Evolutionary conservation across 1,284 basidiomycete genomes (phyloP).

Genomic region (Phellinidium pouzarii): DNA sequence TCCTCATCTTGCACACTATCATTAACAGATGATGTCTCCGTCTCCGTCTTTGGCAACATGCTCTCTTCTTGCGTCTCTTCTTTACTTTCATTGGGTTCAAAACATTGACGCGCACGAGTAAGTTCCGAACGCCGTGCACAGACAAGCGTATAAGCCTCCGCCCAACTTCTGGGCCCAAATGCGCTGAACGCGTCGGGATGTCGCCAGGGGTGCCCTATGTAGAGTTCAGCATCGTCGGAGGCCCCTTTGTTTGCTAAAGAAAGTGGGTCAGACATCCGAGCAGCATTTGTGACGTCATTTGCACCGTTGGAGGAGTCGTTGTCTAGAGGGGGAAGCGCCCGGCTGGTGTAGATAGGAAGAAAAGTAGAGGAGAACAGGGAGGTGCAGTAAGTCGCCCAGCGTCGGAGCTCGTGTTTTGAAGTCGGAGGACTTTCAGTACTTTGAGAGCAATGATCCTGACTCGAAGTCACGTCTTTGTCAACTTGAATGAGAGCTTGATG

Average conservation of each 20-base stretch:
- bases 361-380: constrained; percentile 51
- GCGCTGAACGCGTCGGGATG: constrained; percentile 13
- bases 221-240: neutral
- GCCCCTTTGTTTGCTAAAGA: neutral
- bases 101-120: no score
- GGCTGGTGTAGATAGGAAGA: constrained; percentile 48
- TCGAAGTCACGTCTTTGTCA: neutral
- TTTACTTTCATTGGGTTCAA: neutral
- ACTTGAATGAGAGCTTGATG: neutral
- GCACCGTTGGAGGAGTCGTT: neutral
- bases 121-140: neutral
- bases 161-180: constrained; percentile 12
- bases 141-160: neutral
- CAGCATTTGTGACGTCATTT: neutral
- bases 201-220: constrained; percentile 11
- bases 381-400: constrained; percentile 60
- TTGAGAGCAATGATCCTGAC: neutral
- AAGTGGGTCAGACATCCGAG: neutral
- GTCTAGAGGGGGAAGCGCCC: constrained; percentile 31
- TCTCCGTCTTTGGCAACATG: no score
- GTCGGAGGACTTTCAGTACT: neutral
- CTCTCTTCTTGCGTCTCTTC: neutral
- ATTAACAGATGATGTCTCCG: no score
- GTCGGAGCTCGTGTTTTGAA: constrained; percentile 18
- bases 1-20: no score